Percentiles rank a stretch among this genome's conserved stretches.
These are phyloP conservation scores for Torulaspora franciscae DNA, from an alignment of 805 yeast species.

Conservation along the genomic window DNA sequence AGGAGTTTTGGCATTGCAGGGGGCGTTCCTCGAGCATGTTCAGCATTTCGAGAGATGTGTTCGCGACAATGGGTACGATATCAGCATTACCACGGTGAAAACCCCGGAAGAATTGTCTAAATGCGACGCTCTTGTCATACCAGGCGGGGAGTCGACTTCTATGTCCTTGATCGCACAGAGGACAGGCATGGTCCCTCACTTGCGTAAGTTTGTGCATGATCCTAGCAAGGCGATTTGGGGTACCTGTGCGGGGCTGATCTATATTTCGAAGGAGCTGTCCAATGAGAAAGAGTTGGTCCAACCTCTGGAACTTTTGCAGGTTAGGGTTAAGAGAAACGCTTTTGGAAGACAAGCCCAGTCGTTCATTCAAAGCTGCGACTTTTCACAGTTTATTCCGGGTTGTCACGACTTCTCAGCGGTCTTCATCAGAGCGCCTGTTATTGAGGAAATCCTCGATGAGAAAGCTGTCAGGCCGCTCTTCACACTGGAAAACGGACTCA, in stretches of 20 bases:
- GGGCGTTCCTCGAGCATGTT: slow-evolving; percentile 70
- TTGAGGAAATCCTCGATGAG: slow-evolving; percentile 34
- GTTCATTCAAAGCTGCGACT: slow-evolving; percentile 46
- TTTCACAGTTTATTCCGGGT: slow-evolving; percentile 40
- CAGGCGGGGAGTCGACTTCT: slow-evolving; percentile 66
- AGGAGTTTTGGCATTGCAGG: slow-evolving; percentile 76
- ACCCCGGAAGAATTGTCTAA: slow-evolving; percentile 44
- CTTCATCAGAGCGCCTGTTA: slow-evolving; percentile 76
- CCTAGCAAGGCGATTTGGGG: slow-evolving; percentile 68
- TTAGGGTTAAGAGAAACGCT: slow-evolving; percentile 64
- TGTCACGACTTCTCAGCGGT: slow-evolving; percentile 40
- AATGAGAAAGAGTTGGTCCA: slow-evolving; percentile 52
- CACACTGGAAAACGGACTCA: slow-evolving; percentile 36
- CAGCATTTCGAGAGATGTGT: slow-evolving; percentile 42
- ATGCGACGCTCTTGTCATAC: slow-evolving; percentile 61
- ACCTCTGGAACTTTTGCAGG: slow-evolving; percentile 59
- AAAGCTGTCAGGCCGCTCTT: slow-evolving; percentile 40
- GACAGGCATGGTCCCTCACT: slow-evolving; percentile 51
- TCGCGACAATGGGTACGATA: slow-evolving; percentile 26
- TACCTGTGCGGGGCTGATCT: slow-evolving; percentile 78
- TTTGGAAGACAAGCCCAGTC: slow-evolving; percentile 75
- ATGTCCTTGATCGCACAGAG: slow-evolving; percentile 69
- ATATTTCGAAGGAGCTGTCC: slow-evolving; percentile 50
- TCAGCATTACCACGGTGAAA: slow-evolving; percentile 46
- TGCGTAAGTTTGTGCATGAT: slow-evolving; percentile 45